A percentile compares a stretch with the other conserved stretches of the same genome.
phyloP scores from a whole-genome alignment of 495 filamentous ascomycete genomes.

The Aspergillus conjunctus region DNA sequence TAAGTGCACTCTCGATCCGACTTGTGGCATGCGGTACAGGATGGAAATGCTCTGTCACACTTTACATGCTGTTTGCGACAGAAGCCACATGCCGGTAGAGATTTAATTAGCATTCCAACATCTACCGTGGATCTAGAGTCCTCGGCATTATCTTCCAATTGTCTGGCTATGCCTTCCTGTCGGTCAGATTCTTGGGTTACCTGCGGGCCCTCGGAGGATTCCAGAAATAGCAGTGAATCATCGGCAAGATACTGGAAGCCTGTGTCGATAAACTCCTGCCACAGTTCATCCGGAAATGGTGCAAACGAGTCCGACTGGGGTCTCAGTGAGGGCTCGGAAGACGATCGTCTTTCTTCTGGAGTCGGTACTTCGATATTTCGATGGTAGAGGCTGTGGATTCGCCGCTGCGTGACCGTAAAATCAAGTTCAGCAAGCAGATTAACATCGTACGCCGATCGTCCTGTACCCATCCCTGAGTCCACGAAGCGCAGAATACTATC shows the following conservation, averaged over 20 bases:
- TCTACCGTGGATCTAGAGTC: not conserved
- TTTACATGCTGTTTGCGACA: constrained; percentile 2
- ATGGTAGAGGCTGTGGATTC: not conserved
- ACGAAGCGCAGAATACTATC: constrained; percentile 1
- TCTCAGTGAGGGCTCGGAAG: not conserved
- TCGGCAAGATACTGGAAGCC: constrained; percentile 1
- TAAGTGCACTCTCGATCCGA: not conserved
- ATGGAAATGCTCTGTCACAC: not conserved
- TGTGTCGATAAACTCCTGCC: constrained; percentile 1
- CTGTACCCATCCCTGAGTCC: not conserved
- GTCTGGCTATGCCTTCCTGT: not conserved
- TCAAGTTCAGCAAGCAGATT: not conserved
- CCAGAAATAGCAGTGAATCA: not conserved
- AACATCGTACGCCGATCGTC: not conserved
- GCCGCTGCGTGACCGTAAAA: not conserved
- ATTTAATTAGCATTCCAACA: not conserved
- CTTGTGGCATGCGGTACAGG: not conserved
- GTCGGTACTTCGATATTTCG: not conserved
- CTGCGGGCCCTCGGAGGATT: not conserved
- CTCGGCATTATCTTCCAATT: not conserved
- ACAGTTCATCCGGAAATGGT: not conserved
- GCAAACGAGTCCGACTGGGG: not conserved
- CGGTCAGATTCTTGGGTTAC: not conserved
- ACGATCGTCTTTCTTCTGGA: not conserved
- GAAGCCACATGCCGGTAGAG: not conserved